phyloP scores from a whole-genome alignment of 805 yeast genomes.

The Cyberlindnera mycetangii region DNA sequence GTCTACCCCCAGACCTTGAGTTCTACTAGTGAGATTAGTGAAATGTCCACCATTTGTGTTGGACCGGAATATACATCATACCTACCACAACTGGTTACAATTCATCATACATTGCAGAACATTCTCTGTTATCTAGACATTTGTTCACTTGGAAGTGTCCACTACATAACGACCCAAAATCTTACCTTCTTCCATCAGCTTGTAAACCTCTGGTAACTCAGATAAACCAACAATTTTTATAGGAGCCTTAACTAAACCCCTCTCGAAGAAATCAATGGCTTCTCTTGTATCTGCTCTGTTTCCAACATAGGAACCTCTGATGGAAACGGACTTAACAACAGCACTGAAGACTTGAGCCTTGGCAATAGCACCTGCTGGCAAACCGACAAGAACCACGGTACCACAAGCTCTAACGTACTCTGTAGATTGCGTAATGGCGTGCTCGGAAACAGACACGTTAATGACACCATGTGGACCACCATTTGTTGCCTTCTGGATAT shows the following conservation, averaged over 20 bases:
- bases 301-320: constrained; percentile 34
- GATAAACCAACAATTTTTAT: constrained; percentile 54
- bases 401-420: constrained; percentile 58
- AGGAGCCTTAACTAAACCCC: constrained; percentile 63
- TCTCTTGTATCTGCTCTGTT: constrained; percentile 44
- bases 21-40: too few species aligned
- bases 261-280: constrained; percentile 62
- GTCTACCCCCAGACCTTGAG: too few species aligned
- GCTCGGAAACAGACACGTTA: constrained; percentile 54
- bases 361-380: constrained; percentile 50
- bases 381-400: constrained; percentile 59
- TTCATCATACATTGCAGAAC: too few species aligned
- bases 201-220: constrained; percentile 49
- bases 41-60: too few species aligned
- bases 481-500: constrained; percentile 43
- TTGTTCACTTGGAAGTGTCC: constrained; percentile 62
- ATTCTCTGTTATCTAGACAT: too few species aligned
- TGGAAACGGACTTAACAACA: constrained; percentile 44
- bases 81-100: too few species aligned
- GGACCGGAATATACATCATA: too few species aligned
- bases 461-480: constrained; percentile 67
- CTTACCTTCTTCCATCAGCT: constrained; percentile 53
- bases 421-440: constrained; percentile 45
- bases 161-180: constrained; percentile 77
- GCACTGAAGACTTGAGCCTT: constrained; percentile 43